phyloP scores from a whole-genome alignment of 176 grass and related monocot genomes.

The Bolboschoenus planiculmis region DNA sequence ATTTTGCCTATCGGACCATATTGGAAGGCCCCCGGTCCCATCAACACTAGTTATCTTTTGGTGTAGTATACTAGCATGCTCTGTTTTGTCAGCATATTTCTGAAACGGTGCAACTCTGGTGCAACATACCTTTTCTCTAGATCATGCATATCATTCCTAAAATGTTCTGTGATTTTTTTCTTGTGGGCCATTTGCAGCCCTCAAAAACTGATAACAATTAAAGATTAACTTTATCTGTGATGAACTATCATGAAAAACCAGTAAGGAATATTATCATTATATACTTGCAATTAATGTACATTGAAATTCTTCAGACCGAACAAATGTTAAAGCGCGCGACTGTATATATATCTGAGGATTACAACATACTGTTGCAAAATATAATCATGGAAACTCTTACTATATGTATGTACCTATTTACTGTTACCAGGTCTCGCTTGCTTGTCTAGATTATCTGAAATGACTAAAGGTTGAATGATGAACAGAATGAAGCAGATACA shows the following conservation, averaged over 20 bases:
- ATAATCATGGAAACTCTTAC: neutral
- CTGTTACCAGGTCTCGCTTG: neutral
- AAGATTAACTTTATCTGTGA: neutral
- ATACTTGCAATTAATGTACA: neutral
- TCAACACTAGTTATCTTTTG: no score
- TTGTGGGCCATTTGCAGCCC: neutral
- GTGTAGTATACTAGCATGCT: no score
- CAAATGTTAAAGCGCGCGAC: neutral
- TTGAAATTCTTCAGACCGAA: neutral
- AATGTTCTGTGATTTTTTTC: neutral
- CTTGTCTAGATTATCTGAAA: neutral
- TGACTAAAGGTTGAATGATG: neutral
- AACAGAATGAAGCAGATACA: neutral
- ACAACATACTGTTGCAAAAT: neutral
- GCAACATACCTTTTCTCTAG: neutral
- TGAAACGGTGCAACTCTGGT: neutral
- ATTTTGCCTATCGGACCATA: no score
- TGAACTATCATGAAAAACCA: neutral
- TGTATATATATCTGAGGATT: neutral
- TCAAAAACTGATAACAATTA: neutral
- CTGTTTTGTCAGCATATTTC: neutral
- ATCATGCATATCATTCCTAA: neutral
- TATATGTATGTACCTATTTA: neutral
- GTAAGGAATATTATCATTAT: neutral
- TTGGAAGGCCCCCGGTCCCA: no score